These are phyloP conservation scores for Globisporangium nodosum DNA, from an alignment of 352 stramenopile species.

Conservation along the genomic window DNA sequence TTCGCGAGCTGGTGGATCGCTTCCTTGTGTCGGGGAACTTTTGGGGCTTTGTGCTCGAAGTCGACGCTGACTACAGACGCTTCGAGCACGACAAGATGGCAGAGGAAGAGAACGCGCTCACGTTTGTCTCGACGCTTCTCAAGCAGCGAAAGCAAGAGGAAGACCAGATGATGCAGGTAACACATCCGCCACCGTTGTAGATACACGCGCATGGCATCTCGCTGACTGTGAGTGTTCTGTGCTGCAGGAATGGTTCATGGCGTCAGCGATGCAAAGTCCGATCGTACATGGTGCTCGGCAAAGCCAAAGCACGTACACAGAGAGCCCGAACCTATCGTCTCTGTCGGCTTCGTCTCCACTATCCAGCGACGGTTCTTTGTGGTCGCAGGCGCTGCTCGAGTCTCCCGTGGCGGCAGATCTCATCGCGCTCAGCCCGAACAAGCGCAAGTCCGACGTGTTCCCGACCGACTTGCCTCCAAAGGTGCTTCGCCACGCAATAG, in stretches of 20 bases:
- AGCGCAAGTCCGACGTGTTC: slow-evolving; percentile 41
- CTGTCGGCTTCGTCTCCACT: background rate
- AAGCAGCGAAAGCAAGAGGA: slow-evolving; percentile 39
- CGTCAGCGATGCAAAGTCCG: slow-evolving; percentile 44
- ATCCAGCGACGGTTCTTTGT: slow-evolving; percentile 10
- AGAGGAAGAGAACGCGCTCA: slow-evolving; percentile 39
- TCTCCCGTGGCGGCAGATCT: slow-evolving; percentile 41
- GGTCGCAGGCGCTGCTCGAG: slow-evolving; percentile 29
- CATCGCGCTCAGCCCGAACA: slow-evolving; percentile 38
- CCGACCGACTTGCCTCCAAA: slow-evolving; percentile 38
- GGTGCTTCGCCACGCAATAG: slow-evolving; percentile 43
- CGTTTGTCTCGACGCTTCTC: slow-evolving; percentile 46
- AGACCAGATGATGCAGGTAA: slow-evolving; percentile 54
- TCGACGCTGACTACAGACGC: slow-evolving; percentile 54
- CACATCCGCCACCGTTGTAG: too few species aligned
- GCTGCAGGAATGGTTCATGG: slow-evolving; percentile 44
- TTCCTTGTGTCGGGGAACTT: slow-evolving; percentile 53
- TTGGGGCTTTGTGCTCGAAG: slow-evolving; percentile 50
- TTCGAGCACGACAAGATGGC: slow-evolving; percentile 34
- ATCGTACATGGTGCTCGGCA: slow-evolving; percentile 30
- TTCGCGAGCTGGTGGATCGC: slow-evolving; percentile 33
- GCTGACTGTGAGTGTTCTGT: background rate
- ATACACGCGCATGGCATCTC: background rate
- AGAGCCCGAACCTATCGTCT: slow-evolving; percentile 1
- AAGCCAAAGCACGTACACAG: slow-evolving; percentile 21